phyloP scores from a whole-genome alignment of 768 basidiomycete genomes.

The Pleurotus giganteus region DNA sequence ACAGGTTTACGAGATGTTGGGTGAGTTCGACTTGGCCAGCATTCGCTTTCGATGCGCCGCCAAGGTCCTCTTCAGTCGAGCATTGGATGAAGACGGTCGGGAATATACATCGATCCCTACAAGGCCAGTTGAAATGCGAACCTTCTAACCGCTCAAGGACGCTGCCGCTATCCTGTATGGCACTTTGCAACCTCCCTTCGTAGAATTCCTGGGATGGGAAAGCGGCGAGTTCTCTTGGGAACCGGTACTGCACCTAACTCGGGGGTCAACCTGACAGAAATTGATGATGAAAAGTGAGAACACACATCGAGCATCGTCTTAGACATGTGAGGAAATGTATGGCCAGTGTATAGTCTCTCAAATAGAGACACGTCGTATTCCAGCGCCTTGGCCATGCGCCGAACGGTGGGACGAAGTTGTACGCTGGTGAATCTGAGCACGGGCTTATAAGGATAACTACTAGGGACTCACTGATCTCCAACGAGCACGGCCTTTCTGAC shows the following conservation, averaged over 20 bases:
- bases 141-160: slow-evolving; percentile 34
- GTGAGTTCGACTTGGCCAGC: slow-evolving; percentile 55
- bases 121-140: slow-evolving; percentile 61
- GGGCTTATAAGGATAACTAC: no score
- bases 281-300: not conserved
- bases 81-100: slow-evolving; percentile 63
- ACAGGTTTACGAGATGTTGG: slow-evolving; percentile 41
- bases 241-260: slow-evolving; percentile 63
- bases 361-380: slow-evolving; percentile 61
- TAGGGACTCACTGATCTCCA: slow-evolving; percentile 60
- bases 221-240: slow-evolving; percentile 51
- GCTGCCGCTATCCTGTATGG: slow-evolving; percentile 33
- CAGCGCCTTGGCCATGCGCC: slow-evolving; percentile 53
- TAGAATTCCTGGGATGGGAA: slow-evolving; percentile 70
- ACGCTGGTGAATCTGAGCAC: no score
- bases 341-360: slow-evolving; percentile 53
- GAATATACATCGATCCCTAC: slow-evolving; percentile 25
- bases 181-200: slow-evolving; percentile 48
- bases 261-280: no score
- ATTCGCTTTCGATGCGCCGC: slow-evolving; percentile 60
- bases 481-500: slow-evolving; percentile 56
- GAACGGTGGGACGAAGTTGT: slow-evolving; percentile 65
- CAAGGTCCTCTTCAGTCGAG: slow-evolving; percentile 54
- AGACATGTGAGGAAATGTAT: slow-evolving; percentile 30
- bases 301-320: slow-evolving; percentile 63